Evolutionary conservation across 2,329 filamentous ascomycete species (phyloP).

Genomic region (Laburnicola sp.): DNA sequence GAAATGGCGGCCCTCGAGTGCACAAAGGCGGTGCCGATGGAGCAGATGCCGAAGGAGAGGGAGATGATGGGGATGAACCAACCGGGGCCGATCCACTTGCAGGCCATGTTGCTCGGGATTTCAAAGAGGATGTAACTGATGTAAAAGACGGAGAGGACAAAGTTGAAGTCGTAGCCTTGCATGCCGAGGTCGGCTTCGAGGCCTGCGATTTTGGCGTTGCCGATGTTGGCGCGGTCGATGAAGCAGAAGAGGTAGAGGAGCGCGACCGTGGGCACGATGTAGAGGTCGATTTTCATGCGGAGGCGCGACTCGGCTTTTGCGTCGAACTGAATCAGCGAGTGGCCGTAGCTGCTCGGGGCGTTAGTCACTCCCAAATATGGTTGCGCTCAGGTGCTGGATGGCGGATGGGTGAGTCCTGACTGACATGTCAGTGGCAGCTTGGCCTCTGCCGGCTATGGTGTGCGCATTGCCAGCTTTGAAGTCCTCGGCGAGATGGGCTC

Average conservation of each 20-base stretch:
- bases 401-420: background rate
- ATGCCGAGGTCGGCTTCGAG: conserved; percentile 63
- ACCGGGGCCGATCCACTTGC: conserved; percentile 67
- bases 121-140: conserved; percentile 72
- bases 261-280: conserved; percentile 64
- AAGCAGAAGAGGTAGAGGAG: conserved; percentile 70
- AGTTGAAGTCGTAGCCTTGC: conserved; percentile 66
- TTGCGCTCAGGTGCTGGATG: background rate
- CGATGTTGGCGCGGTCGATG: conserved; percentile 66
- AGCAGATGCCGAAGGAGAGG: conserved; percentile 63
- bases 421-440: conserved; percentile 38
- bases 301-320: conserved; percentile 56
- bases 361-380: conserved; percentile 7
- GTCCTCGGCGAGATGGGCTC: conserved; percentile 29
- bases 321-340: conserved; percentile 53
- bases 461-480: conserved; percentile 31
- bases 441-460: conserved; percentile 32
- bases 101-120: conserved; percentile 66
- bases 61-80: conserved; percentile 68
- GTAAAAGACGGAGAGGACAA: conserved; percentile 68
- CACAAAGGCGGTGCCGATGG: conserved; percentile 66
- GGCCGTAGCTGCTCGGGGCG: conserved; percentile 31
- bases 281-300: conserved; percentile 64
- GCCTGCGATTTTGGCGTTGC: conserved; percentile 67
- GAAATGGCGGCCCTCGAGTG: conserved; percentile 54